phyloP scores from a whole-genome alignment of 169 alveolate genomes.

The Plasmodium reichenowi region DNA sequence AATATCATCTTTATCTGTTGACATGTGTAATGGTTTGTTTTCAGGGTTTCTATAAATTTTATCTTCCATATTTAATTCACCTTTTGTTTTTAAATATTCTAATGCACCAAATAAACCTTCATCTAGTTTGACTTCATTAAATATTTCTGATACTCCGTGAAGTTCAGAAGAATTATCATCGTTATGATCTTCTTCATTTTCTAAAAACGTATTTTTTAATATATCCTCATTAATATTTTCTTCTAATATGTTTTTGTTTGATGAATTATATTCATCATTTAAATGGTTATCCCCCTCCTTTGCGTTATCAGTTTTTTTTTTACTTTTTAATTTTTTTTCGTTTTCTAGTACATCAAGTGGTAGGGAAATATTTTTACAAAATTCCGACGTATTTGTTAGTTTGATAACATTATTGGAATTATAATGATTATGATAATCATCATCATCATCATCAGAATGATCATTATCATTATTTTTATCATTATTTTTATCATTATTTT shows the following conservation, averaged over 20 bases:
- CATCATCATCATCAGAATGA: constrained; percentile 23
- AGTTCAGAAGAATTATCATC: constrained; percentile 16
- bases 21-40: constrained; percentile 64
- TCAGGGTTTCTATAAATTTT: constrained; percentile 77
- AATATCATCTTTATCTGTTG: constrained; percentile 79
- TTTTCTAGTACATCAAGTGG: constrained; percentile 41
- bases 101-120: constrained; percentile 84
- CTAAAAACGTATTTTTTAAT: constrained; percentile 2
- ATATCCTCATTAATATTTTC: constrained; percentile 14
- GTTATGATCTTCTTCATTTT: background rate
- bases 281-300: background rate
- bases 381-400: constrained; percentile 66
- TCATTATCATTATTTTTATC: constrained; percentile 43
- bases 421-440: background rate
- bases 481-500: constrained; percentile 22
- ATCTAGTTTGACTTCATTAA: constrained; percentile 80
- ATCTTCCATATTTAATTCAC: constrained; percentile 78
- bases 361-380: constrained; percentile 59
- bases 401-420: constrained; percentile 19
- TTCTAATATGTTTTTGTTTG: background rate
- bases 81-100: constrained; percentile 83
- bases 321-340: constrained; percentile 8
- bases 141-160: constrained; percentile 58
- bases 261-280: background rate
- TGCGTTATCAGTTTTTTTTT: constrained; percentile 2